Conservation (phyloP, 805 yeast genomes). For the Starmerella vaccinii region DNA sequence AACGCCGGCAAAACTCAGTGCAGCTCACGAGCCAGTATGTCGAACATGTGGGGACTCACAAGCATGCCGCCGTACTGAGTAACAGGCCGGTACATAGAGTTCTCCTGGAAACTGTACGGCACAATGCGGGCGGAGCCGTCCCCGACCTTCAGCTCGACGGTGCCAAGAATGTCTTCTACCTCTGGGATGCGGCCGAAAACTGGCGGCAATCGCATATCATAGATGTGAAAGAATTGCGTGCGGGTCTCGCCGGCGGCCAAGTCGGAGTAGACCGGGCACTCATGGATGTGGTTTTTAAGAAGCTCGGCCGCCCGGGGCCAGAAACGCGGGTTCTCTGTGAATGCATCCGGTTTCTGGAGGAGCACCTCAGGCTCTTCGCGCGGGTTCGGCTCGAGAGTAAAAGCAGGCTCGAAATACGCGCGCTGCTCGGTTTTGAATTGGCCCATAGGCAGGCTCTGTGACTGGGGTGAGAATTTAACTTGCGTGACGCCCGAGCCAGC, state of each 20-base stretch:
- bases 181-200: constrained; percentile 57
- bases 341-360: constrained; percentile 16
- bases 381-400: constrained; percentile 20
- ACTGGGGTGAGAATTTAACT: constrained; percentile 23
- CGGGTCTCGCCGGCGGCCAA: constrained; percentile 34
- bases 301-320: constrained; percentile 21
- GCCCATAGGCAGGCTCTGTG: constrained; percentile 26
- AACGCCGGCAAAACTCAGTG: too few relatives aligned
- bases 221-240: constrained; percentile 53
- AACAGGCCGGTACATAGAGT: constrained; percentile 48
- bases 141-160: constrained; percentile 40
- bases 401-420: constrained; percentile 16
- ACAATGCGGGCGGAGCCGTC: constrained; percentile 45
- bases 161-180: constrained; percentile 61
- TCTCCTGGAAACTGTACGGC: constrained; percentile 45
- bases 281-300: constrained; percentile 25
- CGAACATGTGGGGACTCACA: constrained; percentile 43
- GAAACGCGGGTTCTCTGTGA: constrained; percentile 24
- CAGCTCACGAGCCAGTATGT: constrained; percentile 33
- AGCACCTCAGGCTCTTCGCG: constrained; percentile 21
- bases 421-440: constrained; percentile 17
- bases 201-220: constrained; percentile 58
- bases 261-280: constrained; percentile 26
- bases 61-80: constrained; percentile 42
- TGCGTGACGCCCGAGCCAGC: constrained; percentile 1